Evolutionary conservation across 305 asterid species (phyloP).

Genomic region (Ilex paraguariensis): DNA sequence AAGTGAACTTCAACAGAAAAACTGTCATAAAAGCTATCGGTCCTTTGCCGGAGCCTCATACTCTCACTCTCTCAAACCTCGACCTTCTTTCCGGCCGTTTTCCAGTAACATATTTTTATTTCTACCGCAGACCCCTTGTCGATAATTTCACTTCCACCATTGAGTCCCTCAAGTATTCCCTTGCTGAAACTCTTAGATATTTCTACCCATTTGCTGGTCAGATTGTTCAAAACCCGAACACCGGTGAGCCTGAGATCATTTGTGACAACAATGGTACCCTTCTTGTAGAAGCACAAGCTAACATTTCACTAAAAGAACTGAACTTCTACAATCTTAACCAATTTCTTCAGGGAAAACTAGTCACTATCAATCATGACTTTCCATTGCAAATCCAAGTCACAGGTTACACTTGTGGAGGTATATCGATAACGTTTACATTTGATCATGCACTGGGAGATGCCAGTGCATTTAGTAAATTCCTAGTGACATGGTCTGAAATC

Average conservation of each 20-base stretch:
- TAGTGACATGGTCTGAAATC: constrained; percentile 40
- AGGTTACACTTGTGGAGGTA: constrained; percentile 33
- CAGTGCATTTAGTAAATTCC: constrained; percentile 43
- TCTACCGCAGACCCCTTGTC: constrained; percentile 19
- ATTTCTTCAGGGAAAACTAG: constrained; percentile 33
- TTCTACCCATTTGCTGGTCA: constrained; percentile 57
- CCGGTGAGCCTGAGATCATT: constrained; percentile 47
- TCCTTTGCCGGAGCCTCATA: constrained; percentile 21
- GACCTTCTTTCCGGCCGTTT: constrained; percentile 58
- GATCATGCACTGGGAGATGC: constrained; percentile 71
- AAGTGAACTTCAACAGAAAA: constrained; percentile 27
- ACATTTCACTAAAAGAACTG: constrained; percentile 25
- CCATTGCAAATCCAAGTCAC: constrained; percentile 46
- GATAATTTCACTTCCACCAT: neutral
- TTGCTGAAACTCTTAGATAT: constrained; percentile 33
- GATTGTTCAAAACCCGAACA: constrained; percentile 27
- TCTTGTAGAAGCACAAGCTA: constrained; percentile 37
- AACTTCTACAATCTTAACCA: constrained; percentile 38
- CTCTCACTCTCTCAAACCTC: constrained; percentile 49
- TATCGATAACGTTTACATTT: constrained; percentile 44
- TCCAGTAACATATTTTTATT: constrained; percentile 53
- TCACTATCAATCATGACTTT: constrained; percentile 20
- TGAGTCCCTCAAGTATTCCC: constrained; percentile 29
- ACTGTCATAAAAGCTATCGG: constrained; percentile 32
- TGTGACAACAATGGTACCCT: constrained; percentile 48